Base-by-base conservation (phyloP, 768 basidiomycete species). In the Floccularia luteovirens region DNA sequence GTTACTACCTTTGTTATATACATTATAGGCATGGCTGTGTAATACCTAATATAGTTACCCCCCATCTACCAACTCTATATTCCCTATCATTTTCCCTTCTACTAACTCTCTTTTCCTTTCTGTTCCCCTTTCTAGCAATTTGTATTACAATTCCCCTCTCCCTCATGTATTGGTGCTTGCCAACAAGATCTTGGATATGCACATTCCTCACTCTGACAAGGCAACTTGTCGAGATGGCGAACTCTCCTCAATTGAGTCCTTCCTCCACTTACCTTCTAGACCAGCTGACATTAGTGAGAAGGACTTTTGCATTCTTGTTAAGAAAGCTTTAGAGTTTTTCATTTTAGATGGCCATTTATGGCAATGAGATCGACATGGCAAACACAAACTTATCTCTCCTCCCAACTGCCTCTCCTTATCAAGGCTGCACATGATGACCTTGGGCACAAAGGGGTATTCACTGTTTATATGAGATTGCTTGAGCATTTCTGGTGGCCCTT, bases 401-500 rank as follows among this genome's bases (percentile, higher is more conserved):
- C 17, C 0, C 33, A 47, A 8, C 45, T 48, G 0, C 35, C 57
- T 17, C 31, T 42, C 4, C 40, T 62, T 10, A 22, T 61, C 20
- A 39, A 33, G 0, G 33, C 57, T 10, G 53, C 49, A 13, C 50
- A 59, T 23, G 51, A 59, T 24, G 45, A 55, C 1, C 45, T 53
- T 2, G 52, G 59, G 3, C 57, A 57, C 44, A 47, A 52, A 17
- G 55, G 60, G 0, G 47, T 58, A 33, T 59, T 48, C 31, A 36
- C 55, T 0, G 54, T 49, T 1, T 28, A 36, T 8, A 21, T 36
- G 0, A 49, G 41, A 5, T n/a, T 63, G 1, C n/a, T 16, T 28
- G 14, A 28, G 27, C 27, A 14, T 8, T 28, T 28, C 27, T 28
- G 8, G 8, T 28, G 27, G 27, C 27, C 27, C 14, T 14, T 8